phyloP scores from a whole-genome alignment of 2,329 filamentous ascomycete genomes.

The Clathrospora elynae region DNA sequence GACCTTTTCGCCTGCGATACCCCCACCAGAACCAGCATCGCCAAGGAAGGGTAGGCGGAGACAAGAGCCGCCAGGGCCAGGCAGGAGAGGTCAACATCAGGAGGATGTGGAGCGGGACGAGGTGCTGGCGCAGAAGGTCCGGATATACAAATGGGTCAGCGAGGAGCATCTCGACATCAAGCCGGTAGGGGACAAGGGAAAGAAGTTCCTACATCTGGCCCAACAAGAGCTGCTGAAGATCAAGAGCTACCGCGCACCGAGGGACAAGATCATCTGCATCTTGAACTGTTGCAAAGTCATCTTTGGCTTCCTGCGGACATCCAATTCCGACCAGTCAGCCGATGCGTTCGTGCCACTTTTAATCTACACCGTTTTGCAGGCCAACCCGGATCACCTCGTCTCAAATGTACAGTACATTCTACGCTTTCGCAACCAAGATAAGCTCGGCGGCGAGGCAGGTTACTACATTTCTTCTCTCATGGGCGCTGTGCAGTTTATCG shows the following conservation, averaged over 20 bases:
- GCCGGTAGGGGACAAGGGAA: slow-evolving; percentile 80
- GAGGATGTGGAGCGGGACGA: slow-evolving; percentile 97
- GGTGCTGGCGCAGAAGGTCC: slow-evolving; percentile 93
- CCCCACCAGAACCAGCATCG: slow-evolving; percentile 75
- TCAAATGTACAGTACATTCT: slow-evolving; percentile 99
- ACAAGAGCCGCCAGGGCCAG: slow-evolving; percentile 67
- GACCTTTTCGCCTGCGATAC: slow-evolving; percentile 94
- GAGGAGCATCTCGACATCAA: slow-evolving; percentile 95
- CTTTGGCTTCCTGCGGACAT: slow-evolving; percentile 89
- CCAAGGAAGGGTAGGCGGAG: slow-evolving; percentile 70
- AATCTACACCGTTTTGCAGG: slow-evolving; percentile 93
- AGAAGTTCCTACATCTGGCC: slow-evolving; percentile 83
- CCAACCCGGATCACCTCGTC: slow-evolving; percentile 92
- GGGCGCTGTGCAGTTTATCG: slow-evolving; percentile 95
- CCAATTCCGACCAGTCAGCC: slow-evolving; percentile 90
- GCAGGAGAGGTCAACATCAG: slow-evolving; percentile 92
- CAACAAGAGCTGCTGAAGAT: slow-evolving; percentile 97
- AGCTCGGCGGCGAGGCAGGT: slow-evolving; percentile 93
- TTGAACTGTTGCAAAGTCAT: slow-evolving; percentile 99
- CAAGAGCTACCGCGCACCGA: slow-evolving; percentile 92
- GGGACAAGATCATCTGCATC: slow-evolving; percentile 98
- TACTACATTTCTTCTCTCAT: slow-evolving; percentile 97
- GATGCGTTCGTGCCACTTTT: slow-evolving; percentile 90
- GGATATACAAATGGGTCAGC: slow-evolving; percentile 92
- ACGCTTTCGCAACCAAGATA: slow-evolving; percentile 95